Evolutionary conservation across 2,329 filamentous ascomycete species (phyloP).

Genomic region (Geosmithia morbida): DNA sequence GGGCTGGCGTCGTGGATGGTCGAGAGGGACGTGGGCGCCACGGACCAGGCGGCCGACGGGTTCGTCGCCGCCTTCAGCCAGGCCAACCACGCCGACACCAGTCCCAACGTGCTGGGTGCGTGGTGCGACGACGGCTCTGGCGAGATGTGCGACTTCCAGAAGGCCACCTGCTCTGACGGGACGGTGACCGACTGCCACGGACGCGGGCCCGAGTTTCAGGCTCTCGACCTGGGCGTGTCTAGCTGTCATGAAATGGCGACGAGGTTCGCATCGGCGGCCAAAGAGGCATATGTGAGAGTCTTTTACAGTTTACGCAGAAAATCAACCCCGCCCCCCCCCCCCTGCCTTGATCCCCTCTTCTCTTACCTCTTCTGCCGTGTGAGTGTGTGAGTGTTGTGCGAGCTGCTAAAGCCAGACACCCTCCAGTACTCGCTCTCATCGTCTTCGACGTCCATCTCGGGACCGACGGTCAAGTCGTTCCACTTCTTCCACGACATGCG

Average conservation of each 20-base stretch:
- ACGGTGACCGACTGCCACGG: conserved; percentile 59
- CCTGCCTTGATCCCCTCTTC: too few species aligned
- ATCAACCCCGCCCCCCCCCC: too few species aligned
- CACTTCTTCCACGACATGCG: conserved; percentile 79
- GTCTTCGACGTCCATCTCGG: conserved; percentile 35
- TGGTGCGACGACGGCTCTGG: conserved; percentile 80
- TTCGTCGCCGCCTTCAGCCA: conserved; percentile 92
- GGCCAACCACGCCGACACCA: conserved; percentile 80
- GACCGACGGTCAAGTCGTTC: conserved; percentile 60
- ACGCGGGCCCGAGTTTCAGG: conserved; percentile 53
- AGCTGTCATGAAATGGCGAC: conserved; percentile 65
- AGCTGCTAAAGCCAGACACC: too few species aligned
- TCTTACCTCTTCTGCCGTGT: too few species aligned
- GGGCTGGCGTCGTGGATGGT: conserved; percentile 79
- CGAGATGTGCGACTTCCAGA: conserved; percentile 56
- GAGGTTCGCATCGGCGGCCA: conserved; percentile 52
- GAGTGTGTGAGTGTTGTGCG: too few species aligned
- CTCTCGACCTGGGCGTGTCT: conserved; percentile 55
- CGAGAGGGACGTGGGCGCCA: conserved; percentile 50
- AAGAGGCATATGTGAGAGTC: conserved; percentile 20
- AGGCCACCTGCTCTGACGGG: conserved; percentile 68
- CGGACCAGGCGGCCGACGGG: conserved; percentile 39
- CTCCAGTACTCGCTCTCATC: conserved; percentile 41
- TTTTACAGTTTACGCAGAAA: neutral
- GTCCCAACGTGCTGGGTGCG: conserved; percentile 74